These are phyloP conservation scores for Globisporangium irregulare DNA, from an alignment of 352 stramenopile species.

Conservation along the genomic window DNA sequence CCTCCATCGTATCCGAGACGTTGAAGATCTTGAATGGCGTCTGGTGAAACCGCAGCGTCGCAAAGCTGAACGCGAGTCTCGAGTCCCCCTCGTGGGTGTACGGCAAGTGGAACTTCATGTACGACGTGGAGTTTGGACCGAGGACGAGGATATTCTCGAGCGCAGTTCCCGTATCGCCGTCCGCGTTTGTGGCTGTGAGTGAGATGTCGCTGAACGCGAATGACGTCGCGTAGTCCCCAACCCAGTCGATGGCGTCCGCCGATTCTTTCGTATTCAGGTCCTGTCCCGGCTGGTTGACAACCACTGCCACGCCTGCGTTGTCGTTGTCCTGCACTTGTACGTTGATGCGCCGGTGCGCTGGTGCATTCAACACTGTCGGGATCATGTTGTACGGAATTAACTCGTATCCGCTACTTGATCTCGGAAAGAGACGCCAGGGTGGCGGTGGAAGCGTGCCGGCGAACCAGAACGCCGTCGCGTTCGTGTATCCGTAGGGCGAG, in stretches of 20 bases:
- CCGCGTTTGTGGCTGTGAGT: constrained; percentile 9
- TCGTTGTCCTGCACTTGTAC: constrained; percentile 54
- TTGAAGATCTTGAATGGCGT: constrained; percentile 75
- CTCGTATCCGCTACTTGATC: constrained; percentile 20
- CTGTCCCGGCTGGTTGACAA: constrained; percentile 34
- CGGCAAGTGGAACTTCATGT: constrained; percentile 73
- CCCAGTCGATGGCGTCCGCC: constrained; percentile 38
- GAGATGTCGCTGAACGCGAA: constrained; percentile 64
- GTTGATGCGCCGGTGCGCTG: constrained; percentile 44
- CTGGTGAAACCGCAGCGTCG: constrained; percentile 43
- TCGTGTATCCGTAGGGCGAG: constrained; percentile 39
- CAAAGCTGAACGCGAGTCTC: constrained; percentile 27
- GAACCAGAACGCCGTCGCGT: constrained; percentile 64
- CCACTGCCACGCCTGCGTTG: constrained; percentile 34
- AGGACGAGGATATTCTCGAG: constrained; percentile 53
- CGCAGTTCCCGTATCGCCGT: not conserved
- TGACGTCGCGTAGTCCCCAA: constrained; percentile 47
- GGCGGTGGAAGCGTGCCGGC: constrained; percentile 21
- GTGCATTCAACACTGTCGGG: constrained; percentile 46
- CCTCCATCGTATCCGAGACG: constrained; percentile 21
- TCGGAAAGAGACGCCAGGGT: constrained; percentile 21
- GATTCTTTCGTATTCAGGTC: constrained; percentile 41
- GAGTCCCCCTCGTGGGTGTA: constrained; percentile 48
- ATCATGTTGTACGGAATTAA: constrained; percentile 62
- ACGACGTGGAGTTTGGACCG: constrained; percentile 35